Evolutionary conservation across 768 basidiomycete species (phyloP).

Genomic region (Suillus sp.): DNA sequence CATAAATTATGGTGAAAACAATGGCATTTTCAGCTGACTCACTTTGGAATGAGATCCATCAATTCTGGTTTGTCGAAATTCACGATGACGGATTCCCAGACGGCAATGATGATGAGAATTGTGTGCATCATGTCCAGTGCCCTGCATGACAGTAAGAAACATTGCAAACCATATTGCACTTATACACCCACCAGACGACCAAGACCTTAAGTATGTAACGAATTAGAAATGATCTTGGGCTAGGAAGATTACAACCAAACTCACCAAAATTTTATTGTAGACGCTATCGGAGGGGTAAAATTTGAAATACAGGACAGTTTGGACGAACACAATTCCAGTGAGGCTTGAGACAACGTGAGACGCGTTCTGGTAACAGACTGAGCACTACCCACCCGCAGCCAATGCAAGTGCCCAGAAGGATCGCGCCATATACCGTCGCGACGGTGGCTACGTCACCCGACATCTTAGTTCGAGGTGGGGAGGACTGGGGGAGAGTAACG

Average conservation of each 20-base stretch:
- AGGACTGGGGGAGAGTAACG: conserved; percentile 21
- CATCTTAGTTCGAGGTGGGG: conserved; percentile 15
- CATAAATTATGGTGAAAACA: neutral
- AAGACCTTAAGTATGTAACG: conserved; percentile 23
- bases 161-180: neutral
- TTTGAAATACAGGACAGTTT: conserved; percentile 33
- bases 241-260: neutral
- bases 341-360: conserved; percentile 23
- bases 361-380: neutral
- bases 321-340: conserved; percentile 35
- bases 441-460: conserved; percentile 35
- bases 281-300: conserved; percentile 31
- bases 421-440: conserved; percentile 35
- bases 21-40: neutral
- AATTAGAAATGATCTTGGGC: neutral
- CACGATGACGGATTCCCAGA: conserved; percentile 32
- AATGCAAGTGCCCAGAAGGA: conserved; percentile 34
- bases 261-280: conserved; percentile 32
- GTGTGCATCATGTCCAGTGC: conserved; percentile 32
- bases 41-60: conserved; percentile 35
- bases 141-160: conserved; percentile 14
- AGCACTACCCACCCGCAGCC: conserved; percentile 26
- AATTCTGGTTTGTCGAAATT: conserved; percentile 26
- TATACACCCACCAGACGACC: conserved; percentile 23
- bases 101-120: conserved; percentile 25